Evolutionary conservation across 2,329 filamentous ascomycete genomes (phyloP), one percentile per base, ranked within the genome.

Genomic region (Gliomastix tumulicola): DNA sequence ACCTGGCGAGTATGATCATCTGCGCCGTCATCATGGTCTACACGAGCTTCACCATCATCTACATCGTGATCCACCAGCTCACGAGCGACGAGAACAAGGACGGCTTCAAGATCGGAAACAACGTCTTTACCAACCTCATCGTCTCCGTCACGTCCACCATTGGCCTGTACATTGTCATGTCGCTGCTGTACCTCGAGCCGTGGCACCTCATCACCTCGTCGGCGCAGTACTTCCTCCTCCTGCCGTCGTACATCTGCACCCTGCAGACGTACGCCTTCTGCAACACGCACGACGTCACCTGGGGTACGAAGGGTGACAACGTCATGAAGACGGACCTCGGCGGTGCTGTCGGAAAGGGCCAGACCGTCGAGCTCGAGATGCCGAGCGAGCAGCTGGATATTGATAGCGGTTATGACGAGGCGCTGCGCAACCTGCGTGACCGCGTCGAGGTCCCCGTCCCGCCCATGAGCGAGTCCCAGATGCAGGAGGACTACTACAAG

Each of bases 261-360:
- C 74, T 98, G 3, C 92, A 98, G 61, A 88, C 97, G 16, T 98
- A 98, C 63, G 92, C 92, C 30, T 98, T 98, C 63, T 97, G 92
- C 70, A 98, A 98, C 66, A 94, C 90, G 0, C 92, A 98, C 74
- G 92, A 98, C 57, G 88, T 98, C 16, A 94, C 89, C 0, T 98
- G 92, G 92, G 92, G 92, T 31, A 98, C 92, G 32, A 98, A 98
- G 65, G 92, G 92, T 39, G 92, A 98, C 71, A 98, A 98, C 60
- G 80, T 94, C 23, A 82, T 92, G 51, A 83, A 87, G 60, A 96
- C 85, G 7, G 94, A 98, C 56, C 79, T 98, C 1, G 92, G 92
- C 39, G 80, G 85, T 6, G 92, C 94, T 11, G 78, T 85, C 7
- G 81, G 81, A 34, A 81, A 84, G 45, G 85, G 84, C 38, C 75